Evolutionary conservation across 768 basidiomycete genomes (phyloP).

Genomic region (Agrocybe pediades): DNA sequence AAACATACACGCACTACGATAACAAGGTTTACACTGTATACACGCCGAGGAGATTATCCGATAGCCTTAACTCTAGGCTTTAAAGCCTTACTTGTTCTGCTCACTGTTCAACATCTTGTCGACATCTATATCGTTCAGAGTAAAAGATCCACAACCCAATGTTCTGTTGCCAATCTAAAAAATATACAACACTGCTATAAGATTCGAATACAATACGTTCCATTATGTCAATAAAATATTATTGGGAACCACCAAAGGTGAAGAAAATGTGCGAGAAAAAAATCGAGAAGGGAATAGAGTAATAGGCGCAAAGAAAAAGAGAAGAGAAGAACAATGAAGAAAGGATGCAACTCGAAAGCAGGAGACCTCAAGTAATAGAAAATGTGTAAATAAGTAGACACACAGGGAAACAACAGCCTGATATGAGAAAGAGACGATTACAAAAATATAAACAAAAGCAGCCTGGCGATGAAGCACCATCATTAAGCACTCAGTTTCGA

Average conservation of each 20-base stretch:
- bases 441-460: neutral
- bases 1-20: too few species aligned
- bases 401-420: neutral
- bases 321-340: neutral
- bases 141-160: too few species aligned
- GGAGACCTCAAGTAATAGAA: neutral
- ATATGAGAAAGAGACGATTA: neutral
- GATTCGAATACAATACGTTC: conserved; percentile 7
- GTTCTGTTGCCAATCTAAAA: conserved; percentile 16
- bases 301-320: neutral
- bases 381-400: neutral
- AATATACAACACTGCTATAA: conserved; percentile 11
- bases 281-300: neutral
- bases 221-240: conserved; percentile 3
- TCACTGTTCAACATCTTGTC: too few species aligned
- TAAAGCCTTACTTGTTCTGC: too few species aligned
- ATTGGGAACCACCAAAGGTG: neutral
- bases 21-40: too few species aligned
- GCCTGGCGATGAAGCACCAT: conserved; percentile 36
- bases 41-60: too few species aligned
- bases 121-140: too few species aligned
- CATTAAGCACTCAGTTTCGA: conserved; percentile 45
- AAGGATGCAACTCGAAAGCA: neutral
- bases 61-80: too few species aligned
- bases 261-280: neutral